Evolutionary conservation across 805 yeast genomes (phyloP), one percentile per base, ranked within the genome.

Genomic region (Hanseniaspora pseudoguilliermondii): DNA sequence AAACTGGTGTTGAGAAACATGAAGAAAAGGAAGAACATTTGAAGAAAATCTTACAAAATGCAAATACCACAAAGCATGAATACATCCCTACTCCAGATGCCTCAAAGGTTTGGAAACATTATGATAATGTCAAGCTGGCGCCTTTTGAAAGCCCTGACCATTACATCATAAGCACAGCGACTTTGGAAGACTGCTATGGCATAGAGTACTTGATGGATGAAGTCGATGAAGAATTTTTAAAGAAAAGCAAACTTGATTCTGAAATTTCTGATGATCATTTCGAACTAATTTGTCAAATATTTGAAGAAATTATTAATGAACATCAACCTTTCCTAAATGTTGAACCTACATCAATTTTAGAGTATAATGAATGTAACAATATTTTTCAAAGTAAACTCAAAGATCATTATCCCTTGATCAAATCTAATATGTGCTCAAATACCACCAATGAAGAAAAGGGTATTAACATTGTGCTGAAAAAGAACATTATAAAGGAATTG

Each of bases 21-120:
- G 98, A 93, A 69, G 98, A 93, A 69, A 95, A 88, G 63, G 98
- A 93, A 69, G 93, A 86, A 43, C 98, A 93, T 78, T 75, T 93
- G 59, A 95, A 91, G 67, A 87, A 84, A 60, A 96, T 90, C 50
- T 83, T 93, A 60, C 58, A 59, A 43, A 57, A 52, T 27, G 55
- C 49, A 8, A 59, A 59, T 39, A 61, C 71, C 57, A 75, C 75
- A 53, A 60, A 62, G 36, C 64, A 65, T 34, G 65, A 67, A 11
- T 91, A 84, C 68, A 93, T 93, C 62, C 98, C 98, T 1, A 93
- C 98, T 0, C 98, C 98, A 0, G 95, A 88, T 73, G 97, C 97
- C 3, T 83, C 95, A 0, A 76, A 76, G 61, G 73, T 79, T 21
- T 90, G 96, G 96, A 68, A 72, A 3, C 95, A 86, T 25, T 95